Evolutionary conservation across 495 filamentous ascomycete genomes (phyloP).

Genomic region (Penicillium manginii): DNA sequence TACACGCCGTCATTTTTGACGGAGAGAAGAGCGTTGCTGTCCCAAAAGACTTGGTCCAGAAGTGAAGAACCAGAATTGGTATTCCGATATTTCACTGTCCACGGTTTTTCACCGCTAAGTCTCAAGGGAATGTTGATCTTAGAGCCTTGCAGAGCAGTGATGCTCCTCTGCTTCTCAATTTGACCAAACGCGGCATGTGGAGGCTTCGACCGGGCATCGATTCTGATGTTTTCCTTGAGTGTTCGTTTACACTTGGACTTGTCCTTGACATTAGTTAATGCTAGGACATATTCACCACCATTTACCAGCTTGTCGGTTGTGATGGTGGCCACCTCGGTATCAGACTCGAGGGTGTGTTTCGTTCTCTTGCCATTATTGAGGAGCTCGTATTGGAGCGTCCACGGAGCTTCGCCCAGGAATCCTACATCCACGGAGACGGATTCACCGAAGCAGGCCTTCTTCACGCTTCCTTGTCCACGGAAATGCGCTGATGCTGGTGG

Average conservation of each 20-base stretch:
- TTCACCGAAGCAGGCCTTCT: slow-evolving; percentile 80
- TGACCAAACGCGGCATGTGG: slow-evolving; percentile 82
- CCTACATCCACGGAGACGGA: slow-evolving; percentile 70
- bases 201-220: slow-evolving; percentile 82
- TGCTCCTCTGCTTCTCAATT: slow-evolving; percentile 73
- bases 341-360: slow-evolving; percentile 66
- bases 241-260: slow-evolving; percentile 81
- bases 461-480: slow-evolving; percentile 50
- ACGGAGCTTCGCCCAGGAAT: slow-evolving; percentile 81
- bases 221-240: slow-evolving; percentile 77
- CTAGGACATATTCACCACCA: slow-evolving; percentile 87
- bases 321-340: slow-evolving; percentile 64
- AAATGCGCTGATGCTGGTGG: slow-evolving; percentile 84
- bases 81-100: slow-evolving; percentile 77
- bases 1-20: slow-evolving; percentile 73
- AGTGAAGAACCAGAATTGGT: slow-evolving; percentile 46
- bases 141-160: slow-evolving; percentile 75
- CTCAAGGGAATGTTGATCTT: slow-evolving; percentile 76
- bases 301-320: slow-evolving; percentile 69
- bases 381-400: slow-evolving; percentile 90
- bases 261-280: slow-evolving; percentile 83
- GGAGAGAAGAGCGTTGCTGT: slow-evolving; percentile 70
- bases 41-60: slow-evolving; percentile 54
- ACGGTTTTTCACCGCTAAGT: slow-evolving; percentile 80
- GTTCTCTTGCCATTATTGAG: slow-evolving; percentile 85